Conservation (phyloP, 148 eudicot species). For the Gaultheria prostrata region DNA sequence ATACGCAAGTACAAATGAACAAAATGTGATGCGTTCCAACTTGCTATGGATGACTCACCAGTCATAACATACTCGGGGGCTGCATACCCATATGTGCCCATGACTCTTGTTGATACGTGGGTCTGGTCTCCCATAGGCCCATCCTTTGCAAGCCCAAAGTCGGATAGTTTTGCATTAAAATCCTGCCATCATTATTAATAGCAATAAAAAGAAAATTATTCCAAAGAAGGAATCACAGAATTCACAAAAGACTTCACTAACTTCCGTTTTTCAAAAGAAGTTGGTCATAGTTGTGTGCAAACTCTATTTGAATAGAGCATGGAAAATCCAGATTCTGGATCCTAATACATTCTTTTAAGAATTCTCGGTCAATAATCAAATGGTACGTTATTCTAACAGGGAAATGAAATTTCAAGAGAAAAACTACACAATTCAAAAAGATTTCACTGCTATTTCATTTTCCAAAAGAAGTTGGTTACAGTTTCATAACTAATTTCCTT, state of each 20-base stretch:
- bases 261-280: not conserved
- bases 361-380: not conserved
- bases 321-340: not conserved
- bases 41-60: conserved; percentile 38
- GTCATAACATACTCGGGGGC: conserved; percentile 91
- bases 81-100: conserved; percentile 94
- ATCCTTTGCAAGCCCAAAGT: conserved; percentile 87
- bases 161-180: conserved; percentile 85
- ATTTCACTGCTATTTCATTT: not conserved
- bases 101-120: conserved; percentile 86
- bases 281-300: not conserved
- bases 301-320: not conserved
- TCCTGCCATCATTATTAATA: conserved; percentile 40
- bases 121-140: conserved; percentile 87
- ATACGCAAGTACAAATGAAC: not conserved
- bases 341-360: not conserved
- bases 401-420: not conserved
- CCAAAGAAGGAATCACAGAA: not conserved
- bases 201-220: not conserved
- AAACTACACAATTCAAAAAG: not conserved
- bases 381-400: too few species aligned
- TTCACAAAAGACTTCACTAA: not conserved
- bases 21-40: not conserved
- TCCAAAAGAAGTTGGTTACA: not conserved
- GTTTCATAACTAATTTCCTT: too few species aligned